Evolutionary conservation across 306 rosid genomes (phyloP).

Genomic region (Vigna unguiculata): DNA sequence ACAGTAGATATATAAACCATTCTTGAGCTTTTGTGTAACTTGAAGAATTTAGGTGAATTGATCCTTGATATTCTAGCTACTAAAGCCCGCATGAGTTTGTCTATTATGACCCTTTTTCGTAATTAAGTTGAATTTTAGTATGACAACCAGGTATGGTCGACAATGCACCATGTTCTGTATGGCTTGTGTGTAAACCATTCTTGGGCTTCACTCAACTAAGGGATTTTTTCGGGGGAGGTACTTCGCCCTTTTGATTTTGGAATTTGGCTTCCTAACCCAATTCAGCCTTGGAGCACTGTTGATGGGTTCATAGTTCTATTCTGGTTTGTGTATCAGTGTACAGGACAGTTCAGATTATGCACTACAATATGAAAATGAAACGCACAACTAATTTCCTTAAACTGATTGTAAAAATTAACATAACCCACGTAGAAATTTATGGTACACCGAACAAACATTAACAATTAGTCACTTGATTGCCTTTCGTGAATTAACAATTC

Average conservation of each 20-base stretch:
- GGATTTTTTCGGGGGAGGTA: background rate
- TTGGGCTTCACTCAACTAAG: background rate
- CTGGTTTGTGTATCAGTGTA: conserved; percentile 13
- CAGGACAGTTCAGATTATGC: background rate
- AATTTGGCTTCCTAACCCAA: background rate
- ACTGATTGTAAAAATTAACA: background rate
- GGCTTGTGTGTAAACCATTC: background rate
- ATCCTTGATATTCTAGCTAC: conserved; percentile 1
- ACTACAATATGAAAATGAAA: background rate
- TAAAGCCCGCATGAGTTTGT: background rate
- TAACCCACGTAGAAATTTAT: background rate
- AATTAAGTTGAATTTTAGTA: conserved; percentile 1
- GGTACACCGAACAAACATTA: conserved; percentile 22
- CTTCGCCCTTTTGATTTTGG: background rate
- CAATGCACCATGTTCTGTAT: background rate
- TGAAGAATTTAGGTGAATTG: background rate
- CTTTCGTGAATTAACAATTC: conserved; percentile 34
- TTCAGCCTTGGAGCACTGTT: background rate
- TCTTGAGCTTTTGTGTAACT: conserved; percentile 6
- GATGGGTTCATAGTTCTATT: background rate
- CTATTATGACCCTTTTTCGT: background rate
- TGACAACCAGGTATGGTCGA: background rate
- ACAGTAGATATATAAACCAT: conserved; percentile 3
- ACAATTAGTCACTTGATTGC: conserved; percentile 31
- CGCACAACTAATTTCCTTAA: conserved; percentile 15